These are phyloP conservation scores for Boletus calvinii DNA, from an alignment of 1,284 basidiomycete genomes.

Conservation along the genomic window DNA sequence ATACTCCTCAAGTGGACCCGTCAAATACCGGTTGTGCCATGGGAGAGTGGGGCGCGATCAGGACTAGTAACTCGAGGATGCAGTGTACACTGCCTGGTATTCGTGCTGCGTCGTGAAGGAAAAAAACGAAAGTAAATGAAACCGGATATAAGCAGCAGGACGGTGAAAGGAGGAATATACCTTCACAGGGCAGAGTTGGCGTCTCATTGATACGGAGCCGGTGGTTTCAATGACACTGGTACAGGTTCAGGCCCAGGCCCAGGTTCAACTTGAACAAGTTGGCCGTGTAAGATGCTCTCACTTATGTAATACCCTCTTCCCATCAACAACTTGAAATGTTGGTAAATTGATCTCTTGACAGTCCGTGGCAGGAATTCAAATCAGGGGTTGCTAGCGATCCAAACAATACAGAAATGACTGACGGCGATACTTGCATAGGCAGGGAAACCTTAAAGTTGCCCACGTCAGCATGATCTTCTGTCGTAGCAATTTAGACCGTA, in stretches of 20 bases:
- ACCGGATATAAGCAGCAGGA: slow-evolving; percentile 24
- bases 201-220: neutral
- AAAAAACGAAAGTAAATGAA: slow-evolving; percentile 9
- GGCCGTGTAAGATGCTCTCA: neutral
- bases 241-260: too few species aligned
- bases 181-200: neutral
- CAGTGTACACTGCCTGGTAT: slow-evolving; percentile 26
- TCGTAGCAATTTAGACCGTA: too few species aligned
- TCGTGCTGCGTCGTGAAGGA: slow-evolving; percentile 25
- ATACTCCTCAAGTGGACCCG: slow-evolving; percentile 70
- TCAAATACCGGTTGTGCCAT: slow-evolving; percentile 81
- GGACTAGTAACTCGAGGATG: slow-evolving; percentile 3
- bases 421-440: too few species aligned
- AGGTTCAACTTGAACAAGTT: too few species aligned
- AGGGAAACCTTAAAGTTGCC: too few species aligned
- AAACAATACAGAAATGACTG: neutral
- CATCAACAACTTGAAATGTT: too few species aligned
- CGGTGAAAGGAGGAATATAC: slow-evolving; percentile 19
- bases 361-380: neutral
- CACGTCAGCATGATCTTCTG: too few species aligned
- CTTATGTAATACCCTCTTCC: slow-evolving; percentile 10
- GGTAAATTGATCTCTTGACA: neutral
- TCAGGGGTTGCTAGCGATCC: neutral
- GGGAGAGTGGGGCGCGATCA: slow-evolving; percentile 6
- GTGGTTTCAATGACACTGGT: neutral